These are phyloP conservation scores for Malus sieversii DNA, from an alignment of 306 rosid genomes.

Conservation along the genomic window DNA sequence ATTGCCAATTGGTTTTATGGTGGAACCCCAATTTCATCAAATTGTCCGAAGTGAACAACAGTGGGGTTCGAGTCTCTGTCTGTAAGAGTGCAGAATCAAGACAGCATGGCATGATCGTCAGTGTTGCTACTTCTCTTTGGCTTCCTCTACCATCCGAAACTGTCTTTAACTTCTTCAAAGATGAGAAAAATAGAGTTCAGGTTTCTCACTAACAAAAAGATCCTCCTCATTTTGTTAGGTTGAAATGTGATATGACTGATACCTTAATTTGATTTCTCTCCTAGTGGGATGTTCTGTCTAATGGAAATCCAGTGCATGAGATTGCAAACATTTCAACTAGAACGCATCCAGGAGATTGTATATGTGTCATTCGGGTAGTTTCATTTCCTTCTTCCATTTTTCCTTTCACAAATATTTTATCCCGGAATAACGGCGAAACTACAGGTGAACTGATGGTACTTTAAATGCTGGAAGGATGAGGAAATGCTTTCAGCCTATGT, in stretches of 20 bases:
- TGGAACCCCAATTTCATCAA: no score
- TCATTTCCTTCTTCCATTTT: no score
- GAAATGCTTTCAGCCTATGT: neutral
- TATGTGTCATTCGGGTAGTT: slow-evolving; percentile 48
- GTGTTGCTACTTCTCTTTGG: slow-evolving; percentile 48
- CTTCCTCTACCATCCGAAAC: slow-evolving; percentile 32
- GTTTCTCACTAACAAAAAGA: slow-evolving; percentile 11
- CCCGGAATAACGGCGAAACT: no score
- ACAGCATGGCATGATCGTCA: slow-evolving; percentile 37
- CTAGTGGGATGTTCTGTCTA: slow-evolving; percentile 61
- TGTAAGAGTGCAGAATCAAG: slow-evolving; percentile 24
- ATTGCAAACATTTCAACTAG: slow-evolving; percentile 44
- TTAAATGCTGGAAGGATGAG: neutral
- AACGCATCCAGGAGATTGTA: slow-evolving; percentile 33
- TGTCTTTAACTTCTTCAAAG: slow-evolving; percentile 38
- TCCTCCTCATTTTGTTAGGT: neutral
- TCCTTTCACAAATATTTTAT: no score
- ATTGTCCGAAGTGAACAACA: slow-evolving; percentile 19
- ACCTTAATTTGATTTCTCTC: neutral
- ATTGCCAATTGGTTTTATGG: no score
- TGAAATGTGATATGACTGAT: neutral
- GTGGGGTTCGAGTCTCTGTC: slow-evolving; percentile 22
- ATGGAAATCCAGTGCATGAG: slow-evolving; percentile 23
- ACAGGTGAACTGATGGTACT: no score
- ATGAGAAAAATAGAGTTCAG: slow-evolving; percentile 38